Base-by-base conservation (phyloP, 2,329 filamentous ascomycete genomes). In the Aspergillus neotritici region DNA sequence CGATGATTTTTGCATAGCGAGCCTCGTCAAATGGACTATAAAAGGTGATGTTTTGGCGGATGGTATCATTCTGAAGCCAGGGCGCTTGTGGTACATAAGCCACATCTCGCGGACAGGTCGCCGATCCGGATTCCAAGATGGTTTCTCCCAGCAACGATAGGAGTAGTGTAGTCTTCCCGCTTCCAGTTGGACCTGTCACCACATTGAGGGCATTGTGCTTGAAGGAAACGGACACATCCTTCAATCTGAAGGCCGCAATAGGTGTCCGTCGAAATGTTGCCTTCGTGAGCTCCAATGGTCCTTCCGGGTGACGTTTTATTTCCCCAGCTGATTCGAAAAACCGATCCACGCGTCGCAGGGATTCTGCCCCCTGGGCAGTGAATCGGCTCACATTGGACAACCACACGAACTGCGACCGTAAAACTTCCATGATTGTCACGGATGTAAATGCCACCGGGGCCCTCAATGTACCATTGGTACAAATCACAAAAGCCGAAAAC, bases 11-110 rank as follows among this genome's bases (percentile, higher is more conserved):
- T 12, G 75, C 69, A 56, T 86, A 86, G 16, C 79, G 68, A 5
- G 52, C 48, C 9, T 71, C 64, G 45, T 84, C 77, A 35, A 76
- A 79, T 28, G 74, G 69, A 30, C 69, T 73, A 12, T 78, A 79
- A 46, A 84, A 84, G 3, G 82, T 55, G 12, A 84, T 83, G 52
- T 84, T 84, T 11, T 84, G 77, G 2, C 76, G 72, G 37, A 84
- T 79, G 3, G 76, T 82, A 69, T 80, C 82, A 60, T 77, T 82
- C 59, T 83, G 79, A 4, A 84, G 65, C 79, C 80, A 84, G 0
- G 80, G 77, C 1, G 78, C 75, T 53, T 84, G 81, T 2, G 77
- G 77, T 5, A 76, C 75, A 57, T 76, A 81, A 0, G 44, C 80
- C 70, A 47, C 76, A 73, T 61, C 82, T 77, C 2, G 73, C 71